Percentiles rank a stretch among this genome's conserved stretches.
These are phyloP conservation scores for Metschnikowia rubicola DNA, from an alignment of 805 yeast species.

Conservation along the genomic window DNA sequence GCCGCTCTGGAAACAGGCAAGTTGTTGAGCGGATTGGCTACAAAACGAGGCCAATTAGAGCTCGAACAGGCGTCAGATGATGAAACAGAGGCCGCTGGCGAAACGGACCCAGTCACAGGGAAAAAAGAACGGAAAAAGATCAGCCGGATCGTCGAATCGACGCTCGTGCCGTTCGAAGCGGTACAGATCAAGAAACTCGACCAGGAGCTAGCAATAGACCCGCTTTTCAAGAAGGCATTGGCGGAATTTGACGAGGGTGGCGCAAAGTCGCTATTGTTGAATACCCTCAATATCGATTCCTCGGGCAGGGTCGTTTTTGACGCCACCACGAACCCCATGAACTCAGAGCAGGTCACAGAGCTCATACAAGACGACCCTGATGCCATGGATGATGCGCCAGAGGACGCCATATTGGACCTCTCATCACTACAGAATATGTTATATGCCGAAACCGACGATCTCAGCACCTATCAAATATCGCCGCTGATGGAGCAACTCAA, in stretches of 20 bases:
- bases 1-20: constrained; percentile 89
- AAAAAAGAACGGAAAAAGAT: constrained; percentile 13
- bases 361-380: not conserved
- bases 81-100: constrained; percentile 19
- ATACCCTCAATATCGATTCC: constrained; percentile 54
- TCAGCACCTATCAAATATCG: constrained; percentile 47
- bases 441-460: constrained; percentile 18
- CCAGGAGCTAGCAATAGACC: constrained; percentile 65
- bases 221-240: constrained; percentile 68
- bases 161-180: constrained; percentile 38
- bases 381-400: constrained; percentile 21
- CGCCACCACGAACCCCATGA: constrained; percentile 42
- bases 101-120: constrained; percentile 15
- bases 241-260: constrained; percentile 85
- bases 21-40: constrained; percentile 69
- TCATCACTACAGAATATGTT: constrained; percentile 19
- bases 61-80: constrained; percentile 21
- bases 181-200: constrained; percentile 56
- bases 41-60: constrained; percentile 17
- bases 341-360: constrained; percentile 2
- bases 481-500: constrained; percentile 67
- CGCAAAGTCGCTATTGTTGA: constrained; percentile 63
- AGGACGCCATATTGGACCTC: not conserved
- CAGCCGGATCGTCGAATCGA: constrained; percentile 22
- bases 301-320: constrained; percentile 63